These are phyloP conservation scores for Penicillium crustosum DNA, from an alignment of 2,329 filamentous ascomycete species.

Conservation along the genomic window DNA sequence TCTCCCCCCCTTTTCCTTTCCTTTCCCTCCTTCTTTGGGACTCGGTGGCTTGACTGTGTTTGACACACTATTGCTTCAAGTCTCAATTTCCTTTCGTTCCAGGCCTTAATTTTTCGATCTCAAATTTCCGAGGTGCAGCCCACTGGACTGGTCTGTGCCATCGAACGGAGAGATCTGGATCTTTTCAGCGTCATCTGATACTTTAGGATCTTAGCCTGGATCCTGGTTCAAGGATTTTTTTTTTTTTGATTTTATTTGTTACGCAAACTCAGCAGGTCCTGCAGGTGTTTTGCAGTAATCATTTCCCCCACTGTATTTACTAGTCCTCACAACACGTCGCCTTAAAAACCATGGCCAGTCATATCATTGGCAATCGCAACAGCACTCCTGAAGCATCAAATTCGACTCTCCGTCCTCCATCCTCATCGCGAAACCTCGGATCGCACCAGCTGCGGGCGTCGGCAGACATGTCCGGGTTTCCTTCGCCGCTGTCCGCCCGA, in stretches of 20 bases:
- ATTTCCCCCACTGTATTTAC: conserved; percentile 37
- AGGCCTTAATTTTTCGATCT: conserved; percentile 17
- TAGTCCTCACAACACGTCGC: conserved; percentile 26
- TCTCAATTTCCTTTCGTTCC: conserved; percentile 42
- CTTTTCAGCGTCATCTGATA: conserved; percentile 24
- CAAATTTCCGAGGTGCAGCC: conserved; percentile 41
- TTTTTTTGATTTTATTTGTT: conserved; percentile 24
- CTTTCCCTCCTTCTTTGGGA: conserved; percentile 28
- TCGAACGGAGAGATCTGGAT: conserved; percentile 33
- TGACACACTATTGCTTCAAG: conserved; percentile 46
- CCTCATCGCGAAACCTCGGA: conserved; percentile 74
- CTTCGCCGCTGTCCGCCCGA: conserved; percentile 68
- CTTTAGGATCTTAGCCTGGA: conserved; percentile 19
- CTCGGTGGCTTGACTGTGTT: conserved; percentile 41
- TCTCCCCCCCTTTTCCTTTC: conserved; percentile 22
- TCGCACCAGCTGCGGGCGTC: conserved; percentile 89
- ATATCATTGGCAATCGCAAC: conserved; percentile 81
- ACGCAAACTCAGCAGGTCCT: conserved; percentile 70
- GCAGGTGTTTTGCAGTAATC: conserved; percentile 63
- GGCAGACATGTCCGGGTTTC: conserved; percentile 89
- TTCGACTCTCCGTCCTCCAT: conserved; percentile 77
- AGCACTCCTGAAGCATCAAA: conserved; percentile 92
- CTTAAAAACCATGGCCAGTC: conserved; percentile 55
- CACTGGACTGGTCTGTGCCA: conserved; percentile 49
- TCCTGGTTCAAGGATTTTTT: conserved; percentile 20